Evolutionary conservation across 345 rosid species (phyloP).

Genomic region (Xanthoceras sorbifolium): DNA sequence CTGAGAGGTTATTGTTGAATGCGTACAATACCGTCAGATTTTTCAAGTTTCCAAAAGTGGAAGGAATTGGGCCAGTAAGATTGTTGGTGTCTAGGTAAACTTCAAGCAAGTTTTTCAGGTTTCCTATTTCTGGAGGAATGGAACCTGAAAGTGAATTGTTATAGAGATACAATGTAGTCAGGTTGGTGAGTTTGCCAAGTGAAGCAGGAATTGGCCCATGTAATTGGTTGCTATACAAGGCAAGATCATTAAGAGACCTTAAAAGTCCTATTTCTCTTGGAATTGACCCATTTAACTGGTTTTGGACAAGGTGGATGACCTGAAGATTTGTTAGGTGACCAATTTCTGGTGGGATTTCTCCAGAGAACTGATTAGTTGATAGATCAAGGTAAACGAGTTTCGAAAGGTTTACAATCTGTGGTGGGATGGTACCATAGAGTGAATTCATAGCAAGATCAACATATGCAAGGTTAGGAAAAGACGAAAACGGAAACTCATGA

Average conservation of each 20-base stretch:
- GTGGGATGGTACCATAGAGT: not conserved
- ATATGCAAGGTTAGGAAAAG: not conserved
- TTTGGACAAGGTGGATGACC: not conserved
- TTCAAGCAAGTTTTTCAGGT: not conserved
- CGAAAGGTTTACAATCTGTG: not conserved
- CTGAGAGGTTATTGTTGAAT: not conserved
- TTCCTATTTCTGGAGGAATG: not conserved
- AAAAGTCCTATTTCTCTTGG: not conserved
- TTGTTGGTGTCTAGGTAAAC: not conserved
- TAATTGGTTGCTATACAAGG: not conserved
- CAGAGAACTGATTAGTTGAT: not conserved
- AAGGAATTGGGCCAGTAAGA: not conserved
- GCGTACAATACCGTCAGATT: not conserved
- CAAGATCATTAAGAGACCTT: not conserved
- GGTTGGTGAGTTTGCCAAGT: not conserved
- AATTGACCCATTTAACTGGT: not conserved
- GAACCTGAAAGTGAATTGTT: not conserved
- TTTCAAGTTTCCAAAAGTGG: not conserved
- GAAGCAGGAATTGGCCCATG: not conserved
- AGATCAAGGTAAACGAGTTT: not conserved
- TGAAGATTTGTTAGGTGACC: not conserved
- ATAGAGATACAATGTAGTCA: not conserved
- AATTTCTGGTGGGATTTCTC: not conserved
- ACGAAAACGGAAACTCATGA: not conserved
- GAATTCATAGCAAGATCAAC: not conserved